Conservation (phyloP, 2,329 filamentous ascomycete species). For the Phaeoacremonium minimum region DNA sequence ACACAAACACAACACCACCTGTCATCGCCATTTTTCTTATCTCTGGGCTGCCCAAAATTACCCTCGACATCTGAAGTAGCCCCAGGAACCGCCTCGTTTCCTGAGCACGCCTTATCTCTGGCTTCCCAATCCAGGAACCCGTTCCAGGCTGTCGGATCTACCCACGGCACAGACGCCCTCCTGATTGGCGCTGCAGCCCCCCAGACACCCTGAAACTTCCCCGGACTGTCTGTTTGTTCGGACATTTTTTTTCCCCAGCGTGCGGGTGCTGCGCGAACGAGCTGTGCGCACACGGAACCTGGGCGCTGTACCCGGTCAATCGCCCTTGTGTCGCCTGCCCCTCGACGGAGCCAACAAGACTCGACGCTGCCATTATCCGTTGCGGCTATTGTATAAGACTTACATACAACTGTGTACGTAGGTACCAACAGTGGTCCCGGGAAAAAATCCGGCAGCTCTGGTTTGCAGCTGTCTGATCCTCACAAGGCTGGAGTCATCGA, state of each 20-base stretch:
- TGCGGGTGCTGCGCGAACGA: no score
- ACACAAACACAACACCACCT: slow-evolving; percentile 27
- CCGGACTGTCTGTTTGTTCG: slow-evolving; percentile 15
- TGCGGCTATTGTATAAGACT: no score
- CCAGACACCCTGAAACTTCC: slow-evolving; percentile 18
- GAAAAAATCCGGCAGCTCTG: no score
- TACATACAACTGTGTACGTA: no score
- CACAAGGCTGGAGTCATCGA: no score
- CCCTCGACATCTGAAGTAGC: slow-evolving; percentile 8
- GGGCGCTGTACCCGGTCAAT: no score
- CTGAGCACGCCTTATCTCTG: slow-evolving; percentile 21
- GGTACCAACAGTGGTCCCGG: no score
- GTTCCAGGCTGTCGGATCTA: slow-evolving; percentile 33
- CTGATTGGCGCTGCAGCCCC: slow-evolving; percentile 35
- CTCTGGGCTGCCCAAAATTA: slow-evolving; percentile 9
- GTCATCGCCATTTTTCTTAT: slow-evolving; percentile 28
- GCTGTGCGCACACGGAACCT: no score
- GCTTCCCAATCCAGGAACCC: slow-evolving; percentile 14
- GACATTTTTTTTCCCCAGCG: slow-evolving; percentile 16
- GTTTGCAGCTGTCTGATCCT: no score
- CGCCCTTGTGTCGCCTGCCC: no score
- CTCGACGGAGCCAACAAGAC: no score
- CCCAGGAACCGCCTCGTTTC: not conserved
- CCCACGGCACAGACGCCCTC: slow-evolving; percentile 31
- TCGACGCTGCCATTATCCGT: no score